phyloP scores from a whole-genome alignment of 2,329 filamentous ascomycete genomes.

The Colletotrichum melonis region DNA sequence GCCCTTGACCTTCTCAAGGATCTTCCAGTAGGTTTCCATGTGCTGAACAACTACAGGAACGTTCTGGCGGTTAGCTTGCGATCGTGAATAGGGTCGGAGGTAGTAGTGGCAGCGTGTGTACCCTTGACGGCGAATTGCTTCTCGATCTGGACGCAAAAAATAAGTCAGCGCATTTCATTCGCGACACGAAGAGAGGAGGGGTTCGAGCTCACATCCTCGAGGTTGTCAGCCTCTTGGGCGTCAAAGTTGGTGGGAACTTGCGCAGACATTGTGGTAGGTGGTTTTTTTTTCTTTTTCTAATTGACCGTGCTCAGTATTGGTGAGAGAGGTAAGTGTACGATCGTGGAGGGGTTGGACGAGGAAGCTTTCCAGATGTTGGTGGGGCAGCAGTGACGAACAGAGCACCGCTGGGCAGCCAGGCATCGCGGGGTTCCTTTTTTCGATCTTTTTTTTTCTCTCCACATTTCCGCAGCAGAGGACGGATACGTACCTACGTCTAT shows the following conservation, averaged over 20 bases:
- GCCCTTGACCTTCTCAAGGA: conserved; percentile 90
- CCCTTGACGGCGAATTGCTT: conserved; percentile 99
- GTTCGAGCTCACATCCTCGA: conserved; percentile 62
- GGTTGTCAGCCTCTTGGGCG: conserved; percentile 65
- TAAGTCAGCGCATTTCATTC: conserved; percentile 4
- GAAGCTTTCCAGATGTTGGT: conserved; percentile 22
- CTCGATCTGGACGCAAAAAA: conserved; percentile 77
- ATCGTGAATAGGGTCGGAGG: too few relatives aligned
- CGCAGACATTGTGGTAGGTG: conserved; percentile 8
- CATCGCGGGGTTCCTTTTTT: conserved; percentile 27
- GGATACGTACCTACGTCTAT: not conserved
- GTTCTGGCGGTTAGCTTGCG: not conserved
- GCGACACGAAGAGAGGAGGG: not conserved
- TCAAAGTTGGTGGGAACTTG: conserved; percentile 67
- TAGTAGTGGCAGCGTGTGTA: conserved; percentile 45
- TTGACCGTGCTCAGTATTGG: not conserved
- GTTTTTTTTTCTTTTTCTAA: not conserved
- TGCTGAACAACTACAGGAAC: conserved; percentile 80
- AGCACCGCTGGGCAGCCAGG: not conserved
- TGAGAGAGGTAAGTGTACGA: not conserved
- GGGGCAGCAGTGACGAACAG: conserved; percentile 20
- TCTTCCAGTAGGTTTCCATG: conserved; percentile 96
- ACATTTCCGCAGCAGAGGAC: not conserved
- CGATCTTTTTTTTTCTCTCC: not conserved
- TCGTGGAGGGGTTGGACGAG: not conserved